Percentiles rank a stretch among this genome's conserved stretches.
phyloP scores from a whole-genome alignment of 2,329 filamentous ascomycete genomes.

The Arthrobotrys sinensis region DNA sequence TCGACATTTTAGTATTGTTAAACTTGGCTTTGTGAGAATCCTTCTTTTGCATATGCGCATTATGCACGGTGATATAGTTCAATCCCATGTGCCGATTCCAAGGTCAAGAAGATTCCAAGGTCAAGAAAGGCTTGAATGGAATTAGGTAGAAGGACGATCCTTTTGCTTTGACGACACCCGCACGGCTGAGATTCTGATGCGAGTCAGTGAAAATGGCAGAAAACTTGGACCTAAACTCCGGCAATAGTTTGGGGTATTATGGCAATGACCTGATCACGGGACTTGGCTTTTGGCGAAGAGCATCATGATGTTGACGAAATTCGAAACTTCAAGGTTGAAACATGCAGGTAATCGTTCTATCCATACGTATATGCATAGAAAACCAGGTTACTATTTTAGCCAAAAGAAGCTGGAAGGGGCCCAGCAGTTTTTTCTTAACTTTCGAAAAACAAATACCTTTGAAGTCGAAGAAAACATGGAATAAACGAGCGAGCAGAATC shows the following conservation, averaged over 20 bases:
- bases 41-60: not conserved
- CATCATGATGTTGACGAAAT: conserved; percentile 1
- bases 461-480: conserved; percentile 13
- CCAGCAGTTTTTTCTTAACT: not conserved
- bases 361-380: conserved; percentile 8
- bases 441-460: conserved; percentile 3
- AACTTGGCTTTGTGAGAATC: too few relatives aligned
- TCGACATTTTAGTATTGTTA: too few relatives aligned
- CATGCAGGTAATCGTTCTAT: conserved; percentile 6
- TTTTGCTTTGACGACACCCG: not conserved
- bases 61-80: not conserved
- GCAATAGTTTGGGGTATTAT: conserved; percentile 15
- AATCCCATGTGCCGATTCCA: not conserved
- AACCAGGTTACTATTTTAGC: conserved; percentile 28
- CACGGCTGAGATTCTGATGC: conserved; percentile 16
- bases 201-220: conserved; percentile 7
- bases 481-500: conserved; percentile 28
- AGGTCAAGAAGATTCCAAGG: conserved; percentile 7
- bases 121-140: conserved; percentile 20
- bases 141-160: not conserved
- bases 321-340: conserved; percentile 27
- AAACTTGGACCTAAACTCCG: conserved; percentile 22
- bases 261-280: conserved; percentile 18
- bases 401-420: not conserved
- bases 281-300: not conserved